Conservation (phyloP, 2,329 filamentous ascomycete species). For the Nakataea oryzae region DNA sequence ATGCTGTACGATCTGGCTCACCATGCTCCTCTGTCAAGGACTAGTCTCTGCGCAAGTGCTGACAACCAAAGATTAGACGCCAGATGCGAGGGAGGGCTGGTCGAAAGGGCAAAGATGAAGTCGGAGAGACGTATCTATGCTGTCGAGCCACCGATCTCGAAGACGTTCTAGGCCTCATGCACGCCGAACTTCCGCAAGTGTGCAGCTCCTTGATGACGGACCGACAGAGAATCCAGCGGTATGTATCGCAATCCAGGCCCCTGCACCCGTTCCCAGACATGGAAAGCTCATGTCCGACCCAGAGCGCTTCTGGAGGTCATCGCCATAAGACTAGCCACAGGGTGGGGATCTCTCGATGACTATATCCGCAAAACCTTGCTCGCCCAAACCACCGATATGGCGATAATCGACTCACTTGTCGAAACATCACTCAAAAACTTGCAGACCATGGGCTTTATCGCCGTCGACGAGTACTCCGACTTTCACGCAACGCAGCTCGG, state of each 20-base stretch:
- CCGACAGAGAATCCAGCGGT: conserved; percentile 16
- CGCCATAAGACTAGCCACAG: conserved; percentile 56
- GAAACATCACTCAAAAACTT: conserved; percentile 36
- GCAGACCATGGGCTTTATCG: conserved; percentile 36
- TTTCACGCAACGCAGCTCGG: conserved; percentile 57
- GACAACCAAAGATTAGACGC: conserved; percentile 22
- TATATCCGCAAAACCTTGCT: conserved; percentile 61
- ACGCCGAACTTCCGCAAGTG: conserved; percentile 60
- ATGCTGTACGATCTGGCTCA: conserved; percentile 40
- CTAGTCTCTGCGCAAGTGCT: neutral
- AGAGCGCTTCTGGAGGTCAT: conserved; percentile 64
- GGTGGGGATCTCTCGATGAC: conserved; percentile 52
- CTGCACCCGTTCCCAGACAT: neutral
- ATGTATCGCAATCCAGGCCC: conserved; percentile 5
- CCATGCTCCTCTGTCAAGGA: too few species aligned
- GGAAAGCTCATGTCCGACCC: conserved; percentile 47
- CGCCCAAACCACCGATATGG: conserved; percentile 41
- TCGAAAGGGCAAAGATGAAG: conserved; percentile 66
- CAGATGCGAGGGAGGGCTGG: conserved; percentile 75
- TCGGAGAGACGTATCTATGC: conserved; percentile 69
- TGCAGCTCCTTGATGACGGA: conserved; percentile 53
- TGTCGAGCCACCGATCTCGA: conserved; percentile 60
- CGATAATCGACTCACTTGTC: conserved; percentile 41
- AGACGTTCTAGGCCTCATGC: conserved; percentile 58
- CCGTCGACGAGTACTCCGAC: conserved; percentile 33